Conservation (phyloP, 371 early-diverging fungal genomes). For the Actinomucor elegans region DNA sequence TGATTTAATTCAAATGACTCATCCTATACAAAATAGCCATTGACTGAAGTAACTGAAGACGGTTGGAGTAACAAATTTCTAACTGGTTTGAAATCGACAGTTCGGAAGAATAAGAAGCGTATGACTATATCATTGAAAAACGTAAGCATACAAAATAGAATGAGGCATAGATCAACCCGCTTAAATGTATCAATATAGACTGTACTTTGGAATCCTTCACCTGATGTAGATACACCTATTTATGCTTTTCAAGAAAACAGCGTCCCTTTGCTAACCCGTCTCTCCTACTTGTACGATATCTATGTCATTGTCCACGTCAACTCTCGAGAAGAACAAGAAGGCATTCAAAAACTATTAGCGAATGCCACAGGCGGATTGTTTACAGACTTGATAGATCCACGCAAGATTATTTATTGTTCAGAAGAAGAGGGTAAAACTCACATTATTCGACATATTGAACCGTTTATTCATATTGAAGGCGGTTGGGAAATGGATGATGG, state of each 20-base stretch:
- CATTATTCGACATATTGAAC: slow-evolving; percentile 50
- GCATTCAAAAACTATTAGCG: slow-evolving; percentile 30
- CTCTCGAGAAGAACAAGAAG: slow-evolving; percentile 35
- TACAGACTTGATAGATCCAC: slow-evolving; percentile 19
- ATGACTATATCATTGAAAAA: slow-evolving; percentile 52
- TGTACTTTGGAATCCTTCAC: slow-evolving; percentile 53
- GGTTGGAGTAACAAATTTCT: slow-evolving; percentile 21
- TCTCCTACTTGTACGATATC: slow-evolving; percentile 38
- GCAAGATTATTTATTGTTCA: slow-evolving; percentile 41
- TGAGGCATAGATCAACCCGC: too few relatives aligned
- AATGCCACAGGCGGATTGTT: slow-evolving; percentile 14
- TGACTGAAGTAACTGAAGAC: background rate
- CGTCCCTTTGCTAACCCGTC: slow-evolving; percentile 19
- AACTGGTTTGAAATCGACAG: slow-evolving; percentile 10
- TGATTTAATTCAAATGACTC: background rate
- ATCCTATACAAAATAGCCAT: background rate
- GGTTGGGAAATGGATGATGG: slow-evolving; percentile 57
- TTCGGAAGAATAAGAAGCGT: slow-evolving; percentile 28
- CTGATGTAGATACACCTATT: slow-evolving; percentile 45
- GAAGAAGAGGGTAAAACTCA: slow-evolving; percentile 53
- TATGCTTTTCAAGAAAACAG: slow-evolving; percentile 48
- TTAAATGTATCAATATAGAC: too few relatives aligned
- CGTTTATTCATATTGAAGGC: slow-evolving; percentile 50
- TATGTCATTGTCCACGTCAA: slow-evolving; percentile 44
- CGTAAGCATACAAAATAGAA: slow-evolving; percentile 16